Evolutionary conservation across 495 filamentous ascomycete genomes (phyloP), one percentile per base, ranked within the genome.

Genomic region (Daldinia loculata): DNA sequence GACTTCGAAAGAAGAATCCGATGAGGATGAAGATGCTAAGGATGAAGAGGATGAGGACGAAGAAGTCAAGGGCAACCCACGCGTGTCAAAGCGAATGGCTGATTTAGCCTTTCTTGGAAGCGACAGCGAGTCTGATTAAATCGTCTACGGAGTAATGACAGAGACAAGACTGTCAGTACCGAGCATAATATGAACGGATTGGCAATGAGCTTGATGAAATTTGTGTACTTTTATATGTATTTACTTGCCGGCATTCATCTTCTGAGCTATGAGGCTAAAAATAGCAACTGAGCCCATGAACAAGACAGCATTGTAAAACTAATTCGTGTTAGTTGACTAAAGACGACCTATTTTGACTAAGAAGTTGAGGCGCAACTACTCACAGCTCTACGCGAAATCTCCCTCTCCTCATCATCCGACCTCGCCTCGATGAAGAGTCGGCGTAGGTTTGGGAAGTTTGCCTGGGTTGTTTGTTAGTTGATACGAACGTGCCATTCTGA

Each of bases 271-370:
- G 66, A 98, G 83, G 76, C 94, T 97, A 83, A 98, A 96, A 63
- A 95, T 89, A 2, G 93, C 93, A 34, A 98, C 92, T 0, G 94
- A 97, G 4, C 94, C 94, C 79, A 98, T 92, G 81, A 98, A 99
- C 2, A 98, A 85, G 2, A 97, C 92, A 3, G 97, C 87, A 75
- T 98, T 98, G 83, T 98, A 99, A 80, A 99, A 99, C 95, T 98
- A 76, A 39, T 9, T 30, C 4, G 27, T 4, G 19, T 34, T 71
- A 48, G 24, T 32, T 26, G 36, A 29, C 30, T 6, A 3, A 22
- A 5, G 22, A 24, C 9, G 9, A 38, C 56, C 22, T 26, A 38
- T 24, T 39, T 19, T 39, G 19, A 34, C 14, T 14, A 39, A 36
- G 2, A 9, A 38, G 14, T 36, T 5, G 2, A 36, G 38, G 56